phyloP scores from a whole-genome alignment of 2,329 filamentous ascomycete genomes.

The Aspergillus aculeatus region DNA sequence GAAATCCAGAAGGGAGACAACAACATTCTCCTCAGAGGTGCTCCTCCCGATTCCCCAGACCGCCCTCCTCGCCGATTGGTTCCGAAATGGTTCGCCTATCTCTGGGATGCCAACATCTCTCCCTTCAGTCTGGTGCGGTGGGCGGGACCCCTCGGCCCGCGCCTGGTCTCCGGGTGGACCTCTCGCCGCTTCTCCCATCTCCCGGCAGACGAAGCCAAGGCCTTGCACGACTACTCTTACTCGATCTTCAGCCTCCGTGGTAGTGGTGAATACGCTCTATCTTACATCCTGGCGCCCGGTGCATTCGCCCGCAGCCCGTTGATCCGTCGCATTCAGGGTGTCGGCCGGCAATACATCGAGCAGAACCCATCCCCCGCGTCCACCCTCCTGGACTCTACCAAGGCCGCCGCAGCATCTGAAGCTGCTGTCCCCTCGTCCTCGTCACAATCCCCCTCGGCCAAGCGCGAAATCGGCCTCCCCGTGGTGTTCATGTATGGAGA shows the following conservation, averaged over 20 bases:
- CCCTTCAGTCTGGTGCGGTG: constrained; percentile 89
- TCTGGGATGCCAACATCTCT: constrained; percentile 97
- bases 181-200: constrained; percentile 88
- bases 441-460: constrained; percentile 19
- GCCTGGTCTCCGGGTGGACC: constrained; percentile 93
- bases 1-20: constrained; percentile 42
- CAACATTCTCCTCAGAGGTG: constrained; percentile 53
- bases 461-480: constrained; percentile 67
- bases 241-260: constrained; percentile 89
- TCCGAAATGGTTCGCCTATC: constrained; percentile 83
- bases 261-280: constrained; percentile 88
- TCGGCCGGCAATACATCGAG: constrained; percentile 69
- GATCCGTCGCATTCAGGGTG: constrained; percentile 79
- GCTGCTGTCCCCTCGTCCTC: constrained; percentile 33
- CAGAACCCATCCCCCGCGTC: constrained; percentile 20
- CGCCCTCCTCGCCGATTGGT: constrained; percentile 60
- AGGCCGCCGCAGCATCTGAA: constrained; percentile 20
- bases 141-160: constrained; percentile 83
- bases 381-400: constrained; percentile 9
- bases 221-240: constrained; percentile 91
- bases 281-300: constrained; percentile 89
- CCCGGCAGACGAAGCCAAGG: constrained; percentile 73
- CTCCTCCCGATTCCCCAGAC: constrained; percentile 18
- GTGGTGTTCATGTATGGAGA: constrained; percentile 96
- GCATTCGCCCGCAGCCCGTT: constrained; percentile 86